Percentiles rank a stretch among this genome's conserved stretches.
phyloP scores from a whole-genome alignment of 2,329 filamentous ascomycete genomes.

The Sporothrix humicola region DNA sequence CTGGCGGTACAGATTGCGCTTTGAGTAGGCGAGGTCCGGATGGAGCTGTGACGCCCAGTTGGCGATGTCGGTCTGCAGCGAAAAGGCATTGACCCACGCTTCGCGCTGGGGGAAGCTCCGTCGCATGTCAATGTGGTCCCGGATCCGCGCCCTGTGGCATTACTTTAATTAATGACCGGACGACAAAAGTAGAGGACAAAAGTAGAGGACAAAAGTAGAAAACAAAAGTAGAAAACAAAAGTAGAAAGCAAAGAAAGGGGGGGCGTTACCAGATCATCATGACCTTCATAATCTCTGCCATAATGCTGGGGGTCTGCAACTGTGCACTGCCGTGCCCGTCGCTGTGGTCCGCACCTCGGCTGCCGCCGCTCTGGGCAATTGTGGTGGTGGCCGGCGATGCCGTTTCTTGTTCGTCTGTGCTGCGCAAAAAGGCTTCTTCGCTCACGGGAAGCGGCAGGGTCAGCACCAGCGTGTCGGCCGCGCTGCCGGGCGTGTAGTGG shows the following conservation, averaged over 20 bases:
- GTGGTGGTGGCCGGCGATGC: neutral
- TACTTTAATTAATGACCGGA: neutral
- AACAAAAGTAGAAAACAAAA: too few relatives aligned
- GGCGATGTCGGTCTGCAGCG: constrained; percentile 5
- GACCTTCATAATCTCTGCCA: constrained; percentile 23
- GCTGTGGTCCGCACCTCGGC: neutral
- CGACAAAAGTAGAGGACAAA: neutral
- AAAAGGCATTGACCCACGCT: constrained; percentile 11
- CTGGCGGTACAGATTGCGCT: constrained; percentile 13
- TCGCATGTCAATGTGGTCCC: constrained; percentile 20
- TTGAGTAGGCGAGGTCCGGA: constrained; percentile 10
- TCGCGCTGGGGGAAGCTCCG: constrained; percentile 13
- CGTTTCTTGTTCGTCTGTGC: neutral
- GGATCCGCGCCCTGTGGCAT: neutral
- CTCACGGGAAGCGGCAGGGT: constrained; percentile 20
- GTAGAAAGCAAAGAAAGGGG: too few relatives aligned
- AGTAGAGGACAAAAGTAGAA: neutral
- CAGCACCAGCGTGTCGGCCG: constrained; percentile 16
- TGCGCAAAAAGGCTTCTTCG: constrained; percentile 8
- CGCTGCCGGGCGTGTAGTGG: constrained; percentile 19
- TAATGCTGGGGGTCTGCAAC: neutral
- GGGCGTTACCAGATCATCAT: constrained; percentile 20
- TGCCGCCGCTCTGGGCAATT: neutral
- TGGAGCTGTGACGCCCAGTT: constrained; percentile 12
- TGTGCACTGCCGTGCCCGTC: neutral